Conservation (phyloP, 768 basidiomycete genomes). For the Sporobolomyces phaffii region DNA sequence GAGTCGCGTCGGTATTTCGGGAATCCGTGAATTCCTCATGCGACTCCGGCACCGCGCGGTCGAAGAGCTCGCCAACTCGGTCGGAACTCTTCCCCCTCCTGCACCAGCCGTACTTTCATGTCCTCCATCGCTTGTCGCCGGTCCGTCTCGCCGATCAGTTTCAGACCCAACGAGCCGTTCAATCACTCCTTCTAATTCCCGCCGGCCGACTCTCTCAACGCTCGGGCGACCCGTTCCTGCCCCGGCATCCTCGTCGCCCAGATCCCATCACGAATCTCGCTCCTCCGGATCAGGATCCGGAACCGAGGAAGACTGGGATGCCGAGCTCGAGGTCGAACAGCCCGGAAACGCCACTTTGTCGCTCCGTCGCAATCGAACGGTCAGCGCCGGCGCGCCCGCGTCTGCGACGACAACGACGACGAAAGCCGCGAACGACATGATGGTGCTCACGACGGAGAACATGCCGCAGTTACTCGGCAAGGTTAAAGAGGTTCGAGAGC, state of each 20-base stretch:
- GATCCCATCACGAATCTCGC: no score
- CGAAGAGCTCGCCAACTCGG: slow-evolving; percentile 25
- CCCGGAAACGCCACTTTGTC: not conserved
- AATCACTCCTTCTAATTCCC: not conserved
- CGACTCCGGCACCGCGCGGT: slow-evolving; percentile 26
- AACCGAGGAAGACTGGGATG: slow-evolving; percentile 25
- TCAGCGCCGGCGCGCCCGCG: not conserved
- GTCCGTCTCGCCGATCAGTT: slow-evolving; percentile 9
- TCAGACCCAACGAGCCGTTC: slow-evolving; percentile 15
- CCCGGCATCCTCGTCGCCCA: not conserved
- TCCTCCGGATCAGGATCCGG: no score
- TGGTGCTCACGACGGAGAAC: slow-evolving; percentile 30
- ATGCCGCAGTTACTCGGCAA: slow-evolving; percentile 34
- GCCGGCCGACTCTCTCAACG: not conserved
- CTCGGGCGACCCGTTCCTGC: not conserved
- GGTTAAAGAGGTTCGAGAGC: slow-evolving; percentile 23
- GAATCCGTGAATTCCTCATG: slow-evolving; percentile 34
- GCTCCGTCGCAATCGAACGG: not conserved
- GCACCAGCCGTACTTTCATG: not conserved
- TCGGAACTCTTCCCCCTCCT: slow-evolving; percentile 1
- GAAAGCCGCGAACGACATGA: slow-evolving; percentile 8
- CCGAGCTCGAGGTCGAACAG: not conserved
- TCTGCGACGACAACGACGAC: slow-evolving; percentile 1
- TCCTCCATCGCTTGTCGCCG: not conserved
- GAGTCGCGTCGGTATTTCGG: slow-evolving; percentile 14